Evolutionary conservation across 2,329 filamentous ascomycete genomes (phyloP).

Genomic region (Lachnellula suecica): DNA sequence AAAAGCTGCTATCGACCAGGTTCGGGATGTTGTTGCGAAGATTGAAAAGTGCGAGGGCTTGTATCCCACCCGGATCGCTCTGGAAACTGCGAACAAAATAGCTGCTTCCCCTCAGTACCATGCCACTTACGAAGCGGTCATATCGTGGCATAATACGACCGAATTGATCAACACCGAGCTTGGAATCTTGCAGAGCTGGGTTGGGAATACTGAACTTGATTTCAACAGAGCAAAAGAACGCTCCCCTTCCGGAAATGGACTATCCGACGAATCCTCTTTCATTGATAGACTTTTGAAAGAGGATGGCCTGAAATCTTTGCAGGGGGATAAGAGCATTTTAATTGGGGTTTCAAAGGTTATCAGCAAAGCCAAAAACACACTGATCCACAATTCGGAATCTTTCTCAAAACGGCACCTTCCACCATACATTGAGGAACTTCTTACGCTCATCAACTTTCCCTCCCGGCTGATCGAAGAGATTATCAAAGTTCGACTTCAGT

Average conservation of each 20-base stretch:
- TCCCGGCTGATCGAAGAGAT: conserved; percentile 95
- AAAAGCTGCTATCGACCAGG: conserved; percentile 83
- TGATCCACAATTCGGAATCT: conserved; percentile 80
- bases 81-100: conserved; percentile 73
- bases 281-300: conserved; percentile 94
- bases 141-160: conserved; percentile 96
- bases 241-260: conserved; percentile 67
- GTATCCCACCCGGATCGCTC: conserved; percentile 76
- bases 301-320: conserved; percentile 87
- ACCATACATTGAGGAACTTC: conserved; percentile 92
- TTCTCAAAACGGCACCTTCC: conserved; percentile 90
- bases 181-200: conserved; percentile 89
- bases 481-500: conserved; percentile 85
- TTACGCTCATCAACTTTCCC: conserved; percentile 96
- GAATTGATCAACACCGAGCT: conserved; percentile 95
- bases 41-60: conserved; percentile 86
- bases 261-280: conserved; percentile 89
- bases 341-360: conserved; percentile 82
- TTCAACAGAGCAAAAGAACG: conserved; percentile 75
- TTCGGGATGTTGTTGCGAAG: conserved; percentile 83
- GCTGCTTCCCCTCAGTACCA: conserved; percentile 75
- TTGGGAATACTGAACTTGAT: conserved; percentile 92
- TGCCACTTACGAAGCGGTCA: conserved; percentile 82
- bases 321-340: conserved; percentile 85
- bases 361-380: conserved; percentile 85